Evolutionary conservation across 345 rosid species (phyloP).

Genomic region (Aurinia saxatilis): DNA sequence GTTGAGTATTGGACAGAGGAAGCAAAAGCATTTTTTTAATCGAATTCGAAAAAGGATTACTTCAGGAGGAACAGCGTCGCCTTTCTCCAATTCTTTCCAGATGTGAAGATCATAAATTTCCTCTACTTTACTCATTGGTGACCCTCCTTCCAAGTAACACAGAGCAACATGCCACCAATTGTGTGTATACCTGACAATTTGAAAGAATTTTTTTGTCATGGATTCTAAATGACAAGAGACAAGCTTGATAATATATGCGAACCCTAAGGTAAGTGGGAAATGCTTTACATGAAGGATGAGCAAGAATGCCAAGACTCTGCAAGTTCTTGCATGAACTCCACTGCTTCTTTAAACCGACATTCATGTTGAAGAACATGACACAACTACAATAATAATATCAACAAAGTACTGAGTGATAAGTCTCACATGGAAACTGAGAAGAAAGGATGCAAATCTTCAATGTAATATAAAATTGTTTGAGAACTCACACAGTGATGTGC

Average conservation of each 20-base stretch:
- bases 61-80: constrained; percentile 48
- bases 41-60: constrained; percentile 25
- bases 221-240: not conserved
- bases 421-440: not conserved
- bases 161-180: constrained; percentile 99
- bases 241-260: not conserved
- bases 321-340: constrained; percentile 69
- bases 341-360: constrained; percentile 78
- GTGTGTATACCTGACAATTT: constrained; percentile 59
- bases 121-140: constrained; percentile 46
- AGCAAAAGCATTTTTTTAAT: not conserved
- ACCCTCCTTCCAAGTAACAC: constrained; percentile 88
- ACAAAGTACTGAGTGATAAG: not conserved
- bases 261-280: not conserved
- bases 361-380: constrained; percentile 85
- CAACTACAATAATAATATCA: constrained; percentile 36
- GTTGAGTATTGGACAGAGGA: not conserved
- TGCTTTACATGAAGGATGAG: constrained; percentile 67
- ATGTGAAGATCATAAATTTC: constrained; percentile 66
- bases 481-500: constrained; percentile 80
- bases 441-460: not conserved
- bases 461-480: not conserved
- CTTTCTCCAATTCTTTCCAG: constrained; percentile 69
- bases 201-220: not conserved
- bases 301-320: constrained; percentile 60